These are phyloP conservation scores for Psilocybe mexicana DNA, from an alignment of 1,284 basidiomycete genomes.

Conservation along the genomic window DNA sequence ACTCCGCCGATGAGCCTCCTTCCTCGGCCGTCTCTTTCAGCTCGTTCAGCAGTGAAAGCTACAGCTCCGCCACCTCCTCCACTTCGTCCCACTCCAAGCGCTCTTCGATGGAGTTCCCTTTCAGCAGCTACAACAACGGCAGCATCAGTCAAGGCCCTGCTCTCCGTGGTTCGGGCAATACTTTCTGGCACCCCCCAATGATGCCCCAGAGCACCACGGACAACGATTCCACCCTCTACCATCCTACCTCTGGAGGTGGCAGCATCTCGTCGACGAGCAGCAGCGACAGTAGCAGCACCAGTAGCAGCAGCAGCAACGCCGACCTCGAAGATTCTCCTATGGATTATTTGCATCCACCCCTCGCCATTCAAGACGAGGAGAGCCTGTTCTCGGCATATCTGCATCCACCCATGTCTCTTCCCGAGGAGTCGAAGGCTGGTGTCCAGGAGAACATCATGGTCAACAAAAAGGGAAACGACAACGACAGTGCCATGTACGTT, in stretches of 20 bases:
- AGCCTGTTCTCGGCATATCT: slow-evolving; percentile 39
- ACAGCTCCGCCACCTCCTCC: slow-evolving; percentile 36
- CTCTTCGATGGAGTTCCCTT: slow-evolving; percentile 65
- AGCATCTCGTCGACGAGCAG: slow-evolving; percentile 9
- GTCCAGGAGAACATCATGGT: slow-evolving; percentile 5
- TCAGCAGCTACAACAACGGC: slow-evolving; percentile 38
- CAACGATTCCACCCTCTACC: slow-evolving; percentile 52
- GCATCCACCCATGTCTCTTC: slow-evolving; percentile 32
- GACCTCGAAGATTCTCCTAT: slow-evolving; percentile 32
- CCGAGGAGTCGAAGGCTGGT: slow-evolving; percentile 26
- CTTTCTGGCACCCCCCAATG: slow-evolving; percentile 76
- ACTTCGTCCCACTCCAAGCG: slow-evolving; percentile 33
- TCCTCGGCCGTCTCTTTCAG: slow-evolving; percentile 58
- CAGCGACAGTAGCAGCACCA: slow-evolving; percentile 10
- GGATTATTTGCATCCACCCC: slow-evolving; percentile 43
- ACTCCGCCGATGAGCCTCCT: slow-evolving; percentile 66
- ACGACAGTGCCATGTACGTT: slow-evolving; percentile 17
- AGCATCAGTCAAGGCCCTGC: slow-evolving; percentile 37
- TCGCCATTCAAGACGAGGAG: slow-evolving; percentile 52
- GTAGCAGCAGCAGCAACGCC: slow-evolving; percentile 7
- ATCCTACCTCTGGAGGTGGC: slow-evolving; percentile 44
- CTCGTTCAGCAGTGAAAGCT: slow-evolving; percentile 40
- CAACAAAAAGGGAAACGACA: neutral
- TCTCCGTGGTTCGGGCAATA: slow-evolving; percentile 52
- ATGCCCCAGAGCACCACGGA: slow-evolving; percentile 46